These are phyloP conservation scores for Phaeoacremonium minimum DNA, from an alignment of 2,329 filamentous ascomycete genomes.

Conservation along the genomic window DNA sequence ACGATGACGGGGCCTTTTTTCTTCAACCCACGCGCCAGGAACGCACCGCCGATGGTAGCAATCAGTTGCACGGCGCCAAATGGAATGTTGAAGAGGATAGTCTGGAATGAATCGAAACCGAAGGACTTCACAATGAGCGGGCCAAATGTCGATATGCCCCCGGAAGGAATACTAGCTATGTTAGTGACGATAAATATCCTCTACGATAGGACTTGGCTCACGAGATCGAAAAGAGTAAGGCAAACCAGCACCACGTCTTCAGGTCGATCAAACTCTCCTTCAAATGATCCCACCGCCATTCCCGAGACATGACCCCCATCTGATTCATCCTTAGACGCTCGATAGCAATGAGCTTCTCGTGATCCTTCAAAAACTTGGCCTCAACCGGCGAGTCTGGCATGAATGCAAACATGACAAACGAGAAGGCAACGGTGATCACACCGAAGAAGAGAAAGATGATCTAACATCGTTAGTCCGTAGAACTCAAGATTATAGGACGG, in stretches of 20 bases:
- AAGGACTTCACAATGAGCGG: constrained; percentile 48
- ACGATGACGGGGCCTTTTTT: constrained; percentile 52
- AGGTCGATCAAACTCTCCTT: constrained; percentile 48
- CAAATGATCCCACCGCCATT: constrained; percentile 47
- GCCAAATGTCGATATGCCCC: constrained; percentile 49
- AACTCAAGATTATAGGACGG: neutral
- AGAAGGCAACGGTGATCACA: constrained; percentile 41
- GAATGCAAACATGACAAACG: constrained; percentile 36
- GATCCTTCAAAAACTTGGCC: constrained; percentile 44
- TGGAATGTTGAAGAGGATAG: constrained; percentile 51
- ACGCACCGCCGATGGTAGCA: constrained; percentile 51
- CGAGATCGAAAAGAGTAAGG: constrained; percentile 50
- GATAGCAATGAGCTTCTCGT: constrained; percentile 49
- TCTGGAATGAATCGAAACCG: constrained; percentile 43
- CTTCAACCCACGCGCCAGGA: constrained; percentile 47
- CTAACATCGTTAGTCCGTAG: constrained; percentile 15
- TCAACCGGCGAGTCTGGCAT: constrained; percentile 47
- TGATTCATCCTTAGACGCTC: constrained; percentile 50
- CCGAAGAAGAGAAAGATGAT: constrained; percentile 53
- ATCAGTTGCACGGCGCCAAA: constrained; percentile 53
- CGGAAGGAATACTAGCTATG: constrained; percentile 44
- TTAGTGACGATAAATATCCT: too few species aligned
- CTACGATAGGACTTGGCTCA: constrained; percentile 12
- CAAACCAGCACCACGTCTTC: constrained; percentile 59
- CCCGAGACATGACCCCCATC: constrained; percentile 46